Evolutionary conservation across 1,284 basidiomycete genomes (phyloP).

Genomic region (Kwoniella shivajii): DNA sequence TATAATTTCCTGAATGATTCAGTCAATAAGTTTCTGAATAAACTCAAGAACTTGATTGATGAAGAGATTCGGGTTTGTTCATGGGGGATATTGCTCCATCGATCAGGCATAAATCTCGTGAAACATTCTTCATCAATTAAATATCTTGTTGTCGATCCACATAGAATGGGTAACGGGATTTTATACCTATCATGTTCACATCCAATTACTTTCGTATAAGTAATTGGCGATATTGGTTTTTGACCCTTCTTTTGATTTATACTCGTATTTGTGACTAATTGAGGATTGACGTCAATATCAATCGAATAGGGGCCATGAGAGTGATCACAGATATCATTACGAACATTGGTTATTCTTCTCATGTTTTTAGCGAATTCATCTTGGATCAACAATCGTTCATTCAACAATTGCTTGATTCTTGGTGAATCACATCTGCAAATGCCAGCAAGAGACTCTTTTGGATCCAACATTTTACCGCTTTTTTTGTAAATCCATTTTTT

Average conservation of each 20-base stretch:
- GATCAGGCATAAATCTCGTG: no score
- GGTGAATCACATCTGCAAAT: no score
- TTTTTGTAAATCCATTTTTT: no score
- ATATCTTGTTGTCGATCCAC: no score
- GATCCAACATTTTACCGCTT: not conserved
- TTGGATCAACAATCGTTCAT: not conserved
- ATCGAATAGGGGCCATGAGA: not conserved
- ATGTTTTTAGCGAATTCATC: not conserved
- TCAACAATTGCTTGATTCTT: not conserved
- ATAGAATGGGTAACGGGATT: no score
- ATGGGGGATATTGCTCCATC: no score
- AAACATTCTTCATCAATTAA: no score
- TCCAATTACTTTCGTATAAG: no score
- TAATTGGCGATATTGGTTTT: not conserved
- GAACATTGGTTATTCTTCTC: not conserved
- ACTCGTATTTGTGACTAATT: not conserved
- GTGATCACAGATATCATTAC: not conserved
- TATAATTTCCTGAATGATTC: not conserved
- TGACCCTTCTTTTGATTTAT: not conserved
- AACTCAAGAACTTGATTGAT: not conserved
- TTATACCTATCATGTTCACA: no score
- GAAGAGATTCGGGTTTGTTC: no score
- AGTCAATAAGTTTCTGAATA: not conserved
- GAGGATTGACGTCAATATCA: not conserved
- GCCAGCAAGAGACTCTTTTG: not conserved